Percentiles rank a stretch among this genome's conserved stretches.
phyloP scores from a whole-genome alignment of 139 green algal genomes.

The Chlamydomonas schloesseri region DNA sequence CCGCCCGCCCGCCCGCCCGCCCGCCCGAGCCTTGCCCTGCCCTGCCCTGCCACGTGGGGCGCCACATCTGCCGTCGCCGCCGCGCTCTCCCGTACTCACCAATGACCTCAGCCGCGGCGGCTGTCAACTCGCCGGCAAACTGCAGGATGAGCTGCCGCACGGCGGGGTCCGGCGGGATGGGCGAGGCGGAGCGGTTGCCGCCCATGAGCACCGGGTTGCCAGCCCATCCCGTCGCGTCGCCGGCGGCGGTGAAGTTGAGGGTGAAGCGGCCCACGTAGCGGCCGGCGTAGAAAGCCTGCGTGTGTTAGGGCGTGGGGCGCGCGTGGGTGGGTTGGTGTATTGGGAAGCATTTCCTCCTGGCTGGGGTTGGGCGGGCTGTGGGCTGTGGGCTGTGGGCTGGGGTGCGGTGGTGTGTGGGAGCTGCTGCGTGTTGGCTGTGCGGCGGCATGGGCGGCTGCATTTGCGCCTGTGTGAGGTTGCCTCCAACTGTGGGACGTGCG shows the following conservation, averaged over 20 bases:
- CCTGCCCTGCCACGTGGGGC: too few relatives aligned
- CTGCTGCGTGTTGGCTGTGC: too few relatives aligned
- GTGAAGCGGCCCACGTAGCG: slow-evolving; percentile 50
- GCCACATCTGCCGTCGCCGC: too few relatives aligned
- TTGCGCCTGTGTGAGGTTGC: too few relatives aligned
- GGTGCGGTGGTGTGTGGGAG: too few relatives aligned
- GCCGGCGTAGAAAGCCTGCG: slow-evolving; percentile 7
- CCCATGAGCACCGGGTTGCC: slow-evolving; percentile 42
- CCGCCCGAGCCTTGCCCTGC: too few relatives aligned
- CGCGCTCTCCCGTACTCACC: neutral
- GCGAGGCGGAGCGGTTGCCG: neutral
- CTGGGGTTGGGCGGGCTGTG: too few relatives aligned
- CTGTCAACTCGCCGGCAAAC: neutral
- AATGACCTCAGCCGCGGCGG: neutral
- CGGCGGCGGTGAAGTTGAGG: slow-evolving; percentile 34
- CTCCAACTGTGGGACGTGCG: too few relatives aligned
- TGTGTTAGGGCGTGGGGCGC: neutral
- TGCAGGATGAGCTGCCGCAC: neutral
- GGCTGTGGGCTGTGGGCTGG: too few relatives aligned
- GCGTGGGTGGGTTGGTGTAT: neutral
- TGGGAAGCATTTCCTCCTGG: neutral
- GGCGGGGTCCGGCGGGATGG: slow-evolving; percentile 24
- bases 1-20: too few relatives aligned
- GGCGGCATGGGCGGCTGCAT: too few relatives aligned
- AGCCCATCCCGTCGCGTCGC: slow-evolving; percentile 10